Evolutionary conservation across 306 rosid species (phyloP).

Genomic region (Rosa rugosa): DNA sequence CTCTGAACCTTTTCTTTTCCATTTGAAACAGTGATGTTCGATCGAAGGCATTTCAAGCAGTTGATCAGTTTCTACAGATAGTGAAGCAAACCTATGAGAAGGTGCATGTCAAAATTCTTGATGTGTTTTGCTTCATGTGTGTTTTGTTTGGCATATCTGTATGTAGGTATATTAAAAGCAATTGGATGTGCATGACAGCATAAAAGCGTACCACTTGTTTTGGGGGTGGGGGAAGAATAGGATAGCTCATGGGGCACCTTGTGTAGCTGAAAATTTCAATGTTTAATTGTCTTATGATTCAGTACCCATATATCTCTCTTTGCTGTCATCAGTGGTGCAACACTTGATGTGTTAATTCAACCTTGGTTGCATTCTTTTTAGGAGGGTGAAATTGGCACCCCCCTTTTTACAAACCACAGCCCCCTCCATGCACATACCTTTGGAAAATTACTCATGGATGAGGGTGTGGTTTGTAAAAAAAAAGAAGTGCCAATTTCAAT

Average conservation of each 20-base stretch:
- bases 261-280: not conserved
- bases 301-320: not conserved
- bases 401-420: not conserved
- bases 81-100: conserved; percentile 79
- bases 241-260: not conserved
- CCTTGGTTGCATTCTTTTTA: not conserved
- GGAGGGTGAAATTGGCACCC: not conserved
- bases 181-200: not conserved
- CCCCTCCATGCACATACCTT: not conserved
- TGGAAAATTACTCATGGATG: not conserved
- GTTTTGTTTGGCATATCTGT: conserved; percentile 4
- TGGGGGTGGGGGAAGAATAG: not conserved
- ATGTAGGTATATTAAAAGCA: not conserved
- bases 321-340: not conserved
- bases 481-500: not conserved
- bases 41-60: conserved; percentile 88
- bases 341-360: not conserved
- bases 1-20: conserved; percentile 7
- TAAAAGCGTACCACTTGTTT: not conserved
- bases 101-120: conserved; percentile 49
- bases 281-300: not conserved
- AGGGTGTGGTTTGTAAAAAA: not conserved
- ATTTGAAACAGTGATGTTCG: conserved; percentile 79
- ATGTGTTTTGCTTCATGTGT: conserved; percentile 23
- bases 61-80: conserved; percentile 85